Base-by-base conservation (phyloP, 305 asterid species). In the Ruellia speciosa region DNA sequence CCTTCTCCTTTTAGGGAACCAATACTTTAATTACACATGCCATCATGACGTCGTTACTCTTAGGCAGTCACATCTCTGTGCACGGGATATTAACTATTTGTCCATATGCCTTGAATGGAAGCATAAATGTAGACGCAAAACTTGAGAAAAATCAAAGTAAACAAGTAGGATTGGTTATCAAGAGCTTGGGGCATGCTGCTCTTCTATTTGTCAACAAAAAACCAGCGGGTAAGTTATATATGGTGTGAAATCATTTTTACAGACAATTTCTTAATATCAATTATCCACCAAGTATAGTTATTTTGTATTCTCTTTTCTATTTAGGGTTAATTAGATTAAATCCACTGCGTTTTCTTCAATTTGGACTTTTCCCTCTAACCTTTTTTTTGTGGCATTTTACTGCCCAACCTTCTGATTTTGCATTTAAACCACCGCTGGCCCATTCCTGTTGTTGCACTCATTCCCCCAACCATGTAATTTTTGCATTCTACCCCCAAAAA, bases 141-240 rank as follows among this genome's bases (percentile, higher is more conserved):
- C 63, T 37, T 35, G 18, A 58, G 62, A 50, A 73, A 53, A 63
- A 73, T 34, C 71, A 69, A 54, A 64, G 74, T 43, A 68, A 72
- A 65, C 82, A 79, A 66, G 75, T 47, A 16, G 69, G 62, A 58
- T 45, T 87, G 68, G 56, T 67, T 28, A 71, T 82, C 64, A 70
- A 72, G 56, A 87, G 95, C 71, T 68, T 81, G 77, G 95, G 95
- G 14, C 94, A 87, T 45, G 94, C 95, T 18, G 94, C 94, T 65
- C 81, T 87, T 40, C 78, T 81, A 64, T 84, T 82, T 65, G 79
- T 87, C 51, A 87, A 87, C 82, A 73, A 84, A 65, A 76, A 55
- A 77, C 53, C 60, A 59, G 78, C 73, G 10, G 90, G 95, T 87
- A 75, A 80, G 71, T 35, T 60, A 37, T 59, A 12, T 40, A 35